phyloP scores from a whole-genome alignment of 2,329 filamentous ascomycete species.

The Periconia macrospinosa region DNA sequence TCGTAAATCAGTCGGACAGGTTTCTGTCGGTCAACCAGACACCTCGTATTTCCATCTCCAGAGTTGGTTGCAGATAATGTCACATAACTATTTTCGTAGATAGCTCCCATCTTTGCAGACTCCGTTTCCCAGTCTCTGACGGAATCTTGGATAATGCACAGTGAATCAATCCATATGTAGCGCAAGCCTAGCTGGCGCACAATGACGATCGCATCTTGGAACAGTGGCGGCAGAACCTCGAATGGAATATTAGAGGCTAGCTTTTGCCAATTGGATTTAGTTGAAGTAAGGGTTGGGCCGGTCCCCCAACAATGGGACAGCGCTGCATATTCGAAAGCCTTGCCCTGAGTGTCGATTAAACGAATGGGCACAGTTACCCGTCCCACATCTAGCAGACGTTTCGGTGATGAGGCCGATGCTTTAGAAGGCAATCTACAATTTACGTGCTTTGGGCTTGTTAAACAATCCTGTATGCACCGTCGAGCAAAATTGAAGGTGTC shows the following conservation, averaged over 20 bases:
- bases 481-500: constrained; percentile 37
- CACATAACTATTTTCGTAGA: constrained; percentile 37
- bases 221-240: constrained; percentile 23
- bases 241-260: constrained; percentile 30
- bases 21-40: constrained; percentile 28
- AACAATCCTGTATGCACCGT: constrained; percentile 34
- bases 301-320: constrained; percentile 38
- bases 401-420: constrained; percentile 23
- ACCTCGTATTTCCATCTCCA: constrained; percentile 20
- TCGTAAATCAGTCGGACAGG: constrained; percentile 27
- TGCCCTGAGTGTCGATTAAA: constrained; percentile 35
- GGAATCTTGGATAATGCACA: constrained; percentile 41
- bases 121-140: constrained; percentile 38
- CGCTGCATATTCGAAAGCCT: constrained; percentile 29
- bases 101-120: constrained; percentile 36
- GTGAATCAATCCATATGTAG: constrained; percentile 39
- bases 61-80: constrained; percentile 35
- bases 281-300: constrained; percentile 23
- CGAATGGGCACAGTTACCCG: constrained; percentile 29
- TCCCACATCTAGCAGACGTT: constrained; percentile 36
- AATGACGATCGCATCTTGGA: constrained; percentile 32
- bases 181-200: constrained; percentile 35
- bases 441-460: constrained; percentile 33
- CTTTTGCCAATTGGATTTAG: constrained; percentile 31
- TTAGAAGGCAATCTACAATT: constrained; percentile 24